Percentiles rank a stretch among this genome's conserved stretches.
Evolutionary conservation across 768 basidiomycete genomes (phyloP).

Genomic region (Tulasnella sp.): DNA sequence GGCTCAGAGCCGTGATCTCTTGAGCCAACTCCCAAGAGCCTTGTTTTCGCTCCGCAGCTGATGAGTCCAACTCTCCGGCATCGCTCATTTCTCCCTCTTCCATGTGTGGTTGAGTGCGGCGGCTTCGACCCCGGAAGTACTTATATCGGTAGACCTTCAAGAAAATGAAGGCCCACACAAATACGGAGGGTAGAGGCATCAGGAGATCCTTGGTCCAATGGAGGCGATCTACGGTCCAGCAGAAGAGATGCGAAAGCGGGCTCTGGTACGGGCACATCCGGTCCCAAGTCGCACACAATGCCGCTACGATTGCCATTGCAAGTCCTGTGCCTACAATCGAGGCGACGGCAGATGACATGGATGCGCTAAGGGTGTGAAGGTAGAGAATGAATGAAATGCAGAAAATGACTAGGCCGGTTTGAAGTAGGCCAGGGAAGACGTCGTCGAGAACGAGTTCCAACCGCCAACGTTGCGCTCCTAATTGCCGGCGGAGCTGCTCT

Average conservation of each 20-base stretch:
- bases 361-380: neutral
- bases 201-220: neutral
- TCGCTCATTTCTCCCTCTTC: too few species aligned
- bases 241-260: neutral
- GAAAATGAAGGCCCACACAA: neutral
- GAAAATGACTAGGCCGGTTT: neutral
- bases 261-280: constrained; percentile 3
- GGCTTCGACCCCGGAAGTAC: too few species aligned
- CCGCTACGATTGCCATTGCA: neutral
- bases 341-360: neutral
- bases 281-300: neutral
- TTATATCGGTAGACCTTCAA: too few species aligned
- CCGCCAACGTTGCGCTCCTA: neutral
- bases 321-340: neutral
- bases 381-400: neutral
- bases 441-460: neutral
- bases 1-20: neutral
- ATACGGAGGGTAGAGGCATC: too few species aligned
- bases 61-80: too few species aligned
- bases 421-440: neutral
- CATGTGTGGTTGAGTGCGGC: too few species aligned
- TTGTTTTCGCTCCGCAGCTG: too few species aligned
- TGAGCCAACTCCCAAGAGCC: neutral
- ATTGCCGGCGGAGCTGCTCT: neutral
- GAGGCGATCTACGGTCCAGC: neutral